Conservation (phyloP, 1,284 basidiomycete genomes). For the Marasmius fiardii region DNA sequence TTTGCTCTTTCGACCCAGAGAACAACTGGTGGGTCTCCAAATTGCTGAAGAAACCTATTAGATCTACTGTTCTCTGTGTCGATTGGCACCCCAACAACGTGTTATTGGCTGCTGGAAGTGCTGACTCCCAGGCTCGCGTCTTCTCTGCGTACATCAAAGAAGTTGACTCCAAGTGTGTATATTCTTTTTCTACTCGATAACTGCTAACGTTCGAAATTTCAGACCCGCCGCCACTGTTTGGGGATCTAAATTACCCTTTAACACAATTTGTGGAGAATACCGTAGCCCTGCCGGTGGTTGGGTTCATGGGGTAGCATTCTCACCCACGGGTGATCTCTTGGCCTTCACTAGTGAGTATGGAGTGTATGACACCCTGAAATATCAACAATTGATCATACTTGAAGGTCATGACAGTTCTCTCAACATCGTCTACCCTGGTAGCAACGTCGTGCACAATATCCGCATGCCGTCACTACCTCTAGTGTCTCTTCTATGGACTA, state of each 20-base stretch:
- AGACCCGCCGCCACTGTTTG: constrained; percentile 90
- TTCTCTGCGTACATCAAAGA: constrained; percentile 99
- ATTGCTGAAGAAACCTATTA: constrained; percentile 94
- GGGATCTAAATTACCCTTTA: constrained; percentile 98
- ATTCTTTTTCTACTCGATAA: not conserved
- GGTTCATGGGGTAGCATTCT: constrained; percentile 96
- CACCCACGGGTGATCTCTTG: constrained; percentile 88
- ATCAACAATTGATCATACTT: constrained; percentile 5
- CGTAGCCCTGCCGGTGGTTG: constrained; percentile 88
- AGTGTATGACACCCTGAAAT: not conserved
- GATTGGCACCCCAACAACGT: constrained; percentile 99
- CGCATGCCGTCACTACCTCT: constrained; percentile 77
- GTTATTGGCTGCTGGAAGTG: constrained; percentile 89
- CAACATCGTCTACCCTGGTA: constrained; percentile 83
- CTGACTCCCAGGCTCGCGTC: constrained; percentile 96
- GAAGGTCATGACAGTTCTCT: constrained; percentile 90
- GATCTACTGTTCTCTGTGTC: constrained; percentile 89
- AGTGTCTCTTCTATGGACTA: constrained; percentile 81
- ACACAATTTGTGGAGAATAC: constrained; percentile 96
- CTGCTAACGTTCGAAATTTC: constrained; percentile 1
- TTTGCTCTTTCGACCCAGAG: constrained; percentile 94
- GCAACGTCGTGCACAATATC: constrained; percentile 69
- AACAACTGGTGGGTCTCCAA: constrained; percentile 99
- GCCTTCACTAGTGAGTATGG: constrained; percentile 78
- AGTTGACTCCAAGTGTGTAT: constrained; percentile 81